phyloP scores from a whole-genome alignment of 2,329 filamentous ascomycete genomes.

The Sphaerulina musiva region DNA sequence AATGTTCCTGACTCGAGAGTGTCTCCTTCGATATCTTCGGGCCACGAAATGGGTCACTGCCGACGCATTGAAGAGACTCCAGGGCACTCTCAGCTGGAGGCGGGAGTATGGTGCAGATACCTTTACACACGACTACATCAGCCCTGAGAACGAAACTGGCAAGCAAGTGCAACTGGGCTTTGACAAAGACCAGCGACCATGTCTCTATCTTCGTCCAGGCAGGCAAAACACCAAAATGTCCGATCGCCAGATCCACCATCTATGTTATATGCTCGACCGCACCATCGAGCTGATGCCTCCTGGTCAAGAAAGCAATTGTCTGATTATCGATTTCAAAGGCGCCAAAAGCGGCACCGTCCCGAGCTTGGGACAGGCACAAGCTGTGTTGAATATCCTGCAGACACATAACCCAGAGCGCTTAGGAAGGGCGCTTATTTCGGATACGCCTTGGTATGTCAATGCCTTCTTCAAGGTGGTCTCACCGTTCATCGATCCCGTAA shows the following conservation, averaged over 20 bases:
- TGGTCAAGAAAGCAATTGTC: slow-evolving; percentile 75
- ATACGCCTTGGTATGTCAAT: slow-evolving; percentile 83
- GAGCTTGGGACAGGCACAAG: slow-evolving; percentile 65
- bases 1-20: slow-evolving; percentile 88
- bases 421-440: slow-evolving; percentile 81
- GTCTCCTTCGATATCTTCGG: slow-evolving; percentile 83
- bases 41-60: slow-evolving; percentile 83
- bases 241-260: slow-evolving; percentile 81
- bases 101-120: slow-evolving; percentile 79
- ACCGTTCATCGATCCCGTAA: slow-evolving; percentile 92
- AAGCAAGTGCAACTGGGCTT: slow-evolving; percentile 88
- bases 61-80: slow-evolving; percentile 71
- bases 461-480: slow-evolving; percentile 95
- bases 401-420: slow-evolving; percentile 92
- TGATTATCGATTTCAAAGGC: slow-evolving; percentile 88
- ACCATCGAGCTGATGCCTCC: slow-evolving; percentile 81
- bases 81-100: slow-evolving; percentile 77
- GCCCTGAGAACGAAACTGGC: slow-evolving; percentile 89
- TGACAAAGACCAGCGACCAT: slow-evolving; percentile 78
- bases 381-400: slow-evolving; percentile 86
- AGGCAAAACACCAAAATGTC: slow-evolving; percentile 86
- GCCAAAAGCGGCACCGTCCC: slow-evolving; percentile 71
- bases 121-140: slow-evolving; percentile 79
- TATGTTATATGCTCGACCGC: slow-evolving; percentile 93
- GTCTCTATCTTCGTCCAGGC: slow-evolving; percentile 81